These are phyloP conservation scores for Alternaria conjuncta DNA, from an alignment of 2,329 filamentous ascomycete species.

Conservation along the genomic window DNA sequence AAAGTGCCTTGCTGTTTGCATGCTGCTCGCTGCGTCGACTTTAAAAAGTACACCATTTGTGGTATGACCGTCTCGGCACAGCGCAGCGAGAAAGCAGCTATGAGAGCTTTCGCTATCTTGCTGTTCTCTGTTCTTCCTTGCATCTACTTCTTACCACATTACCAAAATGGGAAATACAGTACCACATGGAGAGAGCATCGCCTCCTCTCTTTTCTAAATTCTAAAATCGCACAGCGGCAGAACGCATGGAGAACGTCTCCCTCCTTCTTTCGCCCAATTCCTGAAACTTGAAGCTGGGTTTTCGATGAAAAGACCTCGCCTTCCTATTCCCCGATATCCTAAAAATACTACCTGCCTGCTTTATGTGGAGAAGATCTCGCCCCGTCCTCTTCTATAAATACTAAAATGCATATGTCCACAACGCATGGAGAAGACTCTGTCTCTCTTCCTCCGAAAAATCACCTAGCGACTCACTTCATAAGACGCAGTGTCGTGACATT, in stretches of 20 bases:
- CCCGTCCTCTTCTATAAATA: background rate
- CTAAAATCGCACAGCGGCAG: no score
- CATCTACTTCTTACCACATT: background rate
- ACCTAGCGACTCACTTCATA: rapidly evolving
- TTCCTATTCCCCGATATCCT: background rate
- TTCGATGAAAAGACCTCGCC: no score
- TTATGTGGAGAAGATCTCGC: background rate
- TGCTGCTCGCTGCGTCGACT: background rate
- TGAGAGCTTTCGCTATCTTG: background rate
- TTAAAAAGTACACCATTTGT: rapidly evolving
- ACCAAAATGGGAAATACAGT: background rate
- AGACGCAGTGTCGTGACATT: no score
- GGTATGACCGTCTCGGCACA: background rate
- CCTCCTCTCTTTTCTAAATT: background rate
- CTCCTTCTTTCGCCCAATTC: no score
- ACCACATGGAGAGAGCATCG: background rate
- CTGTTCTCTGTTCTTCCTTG: rapidly evolving
- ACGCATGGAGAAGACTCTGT: background rate
- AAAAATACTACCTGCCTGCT: no score
- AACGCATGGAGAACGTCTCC: no score
- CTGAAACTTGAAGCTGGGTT: rapidly evolving
- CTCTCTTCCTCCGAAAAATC: background rate
- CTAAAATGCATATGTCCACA: background rate
- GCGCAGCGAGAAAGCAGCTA: background rate
- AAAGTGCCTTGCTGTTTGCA: background rate